These are phyloP conservation scores for Phaeosphaeria sp. DNA, from an alignment of 2,329 filamentous ascomycete species.

Conservation along the genomic window DNA sequence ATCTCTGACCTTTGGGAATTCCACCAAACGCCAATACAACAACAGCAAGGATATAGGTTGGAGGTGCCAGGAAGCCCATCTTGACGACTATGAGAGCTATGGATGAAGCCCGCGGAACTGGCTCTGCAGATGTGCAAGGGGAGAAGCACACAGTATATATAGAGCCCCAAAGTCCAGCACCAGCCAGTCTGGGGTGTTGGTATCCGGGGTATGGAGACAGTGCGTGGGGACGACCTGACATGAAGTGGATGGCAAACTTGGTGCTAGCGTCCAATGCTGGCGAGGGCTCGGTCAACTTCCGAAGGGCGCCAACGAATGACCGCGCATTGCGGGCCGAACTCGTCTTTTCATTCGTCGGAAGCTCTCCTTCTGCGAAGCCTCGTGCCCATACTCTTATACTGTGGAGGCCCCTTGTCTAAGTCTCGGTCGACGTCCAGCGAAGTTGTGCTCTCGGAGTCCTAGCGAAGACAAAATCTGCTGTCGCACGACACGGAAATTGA, in stretches of 20 bases:
- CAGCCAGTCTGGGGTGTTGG: constrained; percentile 2
- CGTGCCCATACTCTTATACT: background rate
- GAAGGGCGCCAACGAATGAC: background rate
- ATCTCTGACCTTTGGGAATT: constrained; percentile 15
- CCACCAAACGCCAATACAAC: constrained; percentile 14
- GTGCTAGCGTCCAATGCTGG: background rate
- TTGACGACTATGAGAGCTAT: background rate
- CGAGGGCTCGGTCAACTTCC: constrained; percentile 12
- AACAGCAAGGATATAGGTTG: constrained; percentile 17
- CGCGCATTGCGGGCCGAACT: background rate
- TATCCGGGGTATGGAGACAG: constrained; percentile 13
- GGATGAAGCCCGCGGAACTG: background rate
- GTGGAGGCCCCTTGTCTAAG: background rate
- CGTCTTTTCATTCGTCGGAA: background rate
- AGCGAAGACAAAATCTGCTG: background rate
- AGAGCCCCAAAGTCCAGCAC: background rate
- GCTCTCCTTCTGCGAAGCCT: background rate
- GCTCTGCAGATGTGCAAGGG: background rate
- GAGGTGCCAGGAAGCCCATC: constrained; percentile 7
- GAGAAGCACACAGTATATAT: constrained; percentile 3
- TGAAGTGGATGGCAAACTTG: background rate
- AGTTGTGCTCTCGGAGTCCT: background rate
- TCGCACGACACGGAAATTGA: background rate
- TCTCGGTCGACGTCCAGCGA: background rate
- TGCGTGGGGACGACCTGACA: background rate